A percentile compares a stretch with the other conserved stretches of the same genome.
Evolutionary conservation across 768 basidiomycete species (phyloP).

Genomic region (Psilocybe cyanescens): DNA sequence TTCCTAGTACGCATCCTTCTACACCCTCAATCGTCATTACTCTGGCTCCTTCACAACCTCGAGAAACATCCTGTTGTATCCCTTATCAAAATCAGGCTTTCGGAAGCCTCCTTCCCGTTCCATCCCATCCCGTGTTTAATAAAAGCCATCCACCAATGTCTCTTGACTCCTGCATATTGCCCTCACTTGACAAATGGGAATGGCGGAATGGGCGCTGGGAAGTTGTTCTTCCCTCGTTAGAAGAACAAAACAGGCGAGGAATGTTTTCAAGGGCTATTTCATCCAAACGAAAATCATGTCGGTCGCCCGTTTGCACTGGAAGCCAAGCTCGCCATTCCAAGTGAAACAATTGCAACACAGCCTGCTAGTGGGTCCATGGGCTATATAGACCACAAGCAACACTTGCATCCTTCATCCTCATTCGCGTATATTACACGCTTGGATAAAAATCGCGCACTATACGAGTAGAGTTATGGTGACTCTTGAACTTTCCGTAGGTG

Average conservation of each 20-base stretch:
- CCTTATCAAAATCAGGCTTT: constrained; percentile 61
- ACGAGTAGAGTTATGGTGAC: no score
- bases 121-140: constrained; percentile 50
- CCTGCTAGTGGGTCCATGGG: no score
- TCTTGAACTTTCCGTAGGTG: no score
- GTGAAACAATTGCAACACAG: background rate
- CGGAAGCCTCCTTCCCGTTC: constrained; percentile 53
- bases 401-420: no score
- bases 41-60: constrained; percentile 42
- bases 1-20: constrained; percentile 35
- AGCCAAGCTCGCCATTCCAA: background rate
- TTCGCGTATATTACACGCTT: no score
- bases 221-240: constrained; percentile 47
- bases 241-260: constrained; percentile 48
- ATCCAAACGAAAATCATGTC: constrained; percentile 5
- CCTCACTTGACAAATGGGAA: constrained; percentile 43
- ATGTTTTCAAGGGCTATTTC: constrained; percentile 39
- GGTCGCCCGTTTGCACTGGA: background rate
- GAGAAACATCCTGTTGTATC: constrained; percentile 46
- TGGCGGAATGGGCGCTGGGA: constrained; percentile 60
- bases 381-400: no score
- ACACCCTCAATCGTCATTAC: constrained; percentile 58
- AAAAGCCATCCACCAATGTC: constrained; percentile 46
- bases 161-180: constrained; percentile 23
- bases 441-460: no score